These are phyloP conservation scores for Lepidium didymum DNA, from an alignment of 345 rosid species.

Conservation along the genomic window DNA sequence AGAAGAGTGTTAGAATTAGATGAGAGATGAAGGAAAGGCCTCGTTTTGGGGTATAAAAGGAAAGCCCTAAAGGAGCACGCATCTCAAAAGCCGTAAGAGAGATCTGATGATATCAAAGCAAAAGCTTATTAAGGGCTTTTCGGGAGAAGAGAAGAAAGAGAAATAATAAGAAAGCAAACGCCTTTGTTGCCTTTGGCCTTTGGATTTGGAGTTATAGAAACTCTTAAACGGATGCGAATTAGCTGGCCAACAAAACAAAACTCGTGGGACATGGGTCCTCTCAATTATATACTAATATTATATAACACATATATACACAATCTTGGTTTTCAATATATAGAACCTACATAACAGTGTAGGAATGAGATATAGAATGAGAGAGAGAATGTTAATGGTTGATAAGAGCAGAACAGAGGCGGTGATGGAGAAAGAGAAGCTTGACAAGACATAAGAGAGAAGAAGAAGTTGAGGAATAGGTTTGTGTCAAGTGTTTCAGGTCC, in stretches of 20 bases:
- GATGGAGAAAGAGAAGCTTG: constrained; percentile 16
- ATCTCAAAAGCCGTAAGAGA: constrained; percentile 34
- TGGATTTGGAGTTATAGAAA: constrained; percentile 12
- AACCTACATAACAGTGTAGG: constrained; percentile 7
- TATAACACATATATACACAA: neutral
- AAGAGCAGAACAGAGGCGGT: constrained; percentile 17
- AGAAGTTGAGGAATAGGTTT: constrained; percentile 11
- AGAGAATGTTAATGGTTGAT: constrained; percentile 24
- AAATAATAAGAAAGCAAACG: constrained; percentile 14
- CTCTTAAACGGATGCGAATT: constrained; percentile 32
- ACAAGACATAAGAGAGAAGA: constrained; percentile 40
- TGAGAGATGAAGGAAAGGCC: constrained; percentile 26
- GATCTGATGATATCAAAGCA: constrained; percentile 31
- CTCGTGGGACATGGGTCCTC: constrained; percentile 31
- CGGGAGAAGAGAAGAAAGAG: constrained; percentile 24
- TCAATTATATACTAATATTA: neutral
- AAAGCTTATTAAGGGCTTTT: constrained; percentile 20
- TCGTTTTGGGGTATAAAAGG: constrained; percentile 37
- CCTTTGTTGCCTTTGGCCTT: constrained; percentile 31
- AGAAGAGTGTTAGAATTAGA: constrained; percentile 9
- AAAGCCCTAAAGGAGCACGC: constrained; percentile 43
- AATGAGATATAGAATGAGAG: neutral
- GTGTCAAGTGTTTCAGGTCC: constrained; percentile 24
- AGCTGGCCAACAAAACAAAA: constrained; percentile 47
- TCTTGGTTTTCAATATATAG: neutral